Evolutionary conservation across 352 stramenopile species (phyloP).

Genomic region (Phytophthora pistaciae): DNA sequence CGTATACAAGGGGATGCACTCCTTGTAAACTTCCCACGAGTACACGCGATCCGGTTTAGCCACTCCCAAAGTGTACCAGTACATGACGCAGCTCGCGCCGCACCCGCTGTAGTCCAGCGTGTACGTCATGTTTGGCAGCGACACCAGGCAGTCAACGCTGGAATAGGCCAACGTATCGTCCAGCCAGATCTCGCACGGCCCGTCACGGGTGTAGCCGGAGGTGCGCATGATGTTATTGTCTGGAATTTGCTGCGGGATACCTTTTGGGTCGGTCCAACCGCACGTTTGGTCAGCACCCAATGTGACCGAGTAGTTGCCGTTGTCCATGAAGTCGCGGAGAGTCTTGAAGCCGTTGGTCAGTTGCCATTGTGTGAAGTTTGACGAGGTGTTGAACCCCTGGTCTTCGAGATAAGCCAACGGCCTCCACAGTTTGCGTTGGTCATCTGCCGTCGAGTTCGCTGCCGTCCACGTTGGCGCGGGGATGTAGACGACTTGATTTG

Average conservation of each 20-base stretch:
- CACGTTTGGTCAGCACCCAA: slow-evolving; percentile 36
- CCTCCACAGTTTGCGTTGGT: slow-evolving; percentile 36
- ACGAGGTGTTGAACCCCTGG: slow-evolving; percentile 43
- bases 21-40: slow-evolving; percentile 61
- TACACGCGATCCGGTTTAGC: slow-evolving; percentile 31
- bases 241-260: slow-evolving; percentile 41
- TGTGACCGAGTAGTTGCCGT: slow-evolving; percentile 35
- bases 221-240: slow-evolving; percentile 35
- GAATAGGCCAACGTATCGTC: slow-evolving; percentile 31
- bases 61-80: slow-evolving; percentile 45
- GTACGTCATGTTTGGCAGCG: slow-evolving; percentile 28
- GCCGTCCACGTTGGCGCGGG: slow-evolving; percentile 38
- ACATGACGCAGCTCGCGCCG: slow-evolving; percentile 36
- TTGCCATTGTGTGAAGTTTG: slow-evolving; percentile 45
- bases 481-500: slow-evolving; percentile 45
- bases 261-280: slow-evolving; percentile 28
- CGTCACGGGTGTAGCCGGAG: slow-evolving; percentile 57
- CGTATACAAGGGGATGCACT: slow-evolving; percentile 39
- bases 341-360: slow-evolving; percentile 42
- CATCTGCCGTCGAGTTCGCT: slow-evolving; percentile 24
- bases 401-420: slow-evolving; percentile 53
- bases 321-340: slow-evolving; percentile 50
- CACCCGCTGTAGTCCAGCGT: slow-evolving; percentile 39
- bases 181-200: slow-evolving; percentile 48
- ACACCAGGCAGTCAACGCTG: slow-evolving; percentile 36